Percentiles rank a stretch among this genome's conserved stretches.
Evolutionary conservation across 306 rosid species (phyloP).

Genomic region (Cucumis melo): DNA sequence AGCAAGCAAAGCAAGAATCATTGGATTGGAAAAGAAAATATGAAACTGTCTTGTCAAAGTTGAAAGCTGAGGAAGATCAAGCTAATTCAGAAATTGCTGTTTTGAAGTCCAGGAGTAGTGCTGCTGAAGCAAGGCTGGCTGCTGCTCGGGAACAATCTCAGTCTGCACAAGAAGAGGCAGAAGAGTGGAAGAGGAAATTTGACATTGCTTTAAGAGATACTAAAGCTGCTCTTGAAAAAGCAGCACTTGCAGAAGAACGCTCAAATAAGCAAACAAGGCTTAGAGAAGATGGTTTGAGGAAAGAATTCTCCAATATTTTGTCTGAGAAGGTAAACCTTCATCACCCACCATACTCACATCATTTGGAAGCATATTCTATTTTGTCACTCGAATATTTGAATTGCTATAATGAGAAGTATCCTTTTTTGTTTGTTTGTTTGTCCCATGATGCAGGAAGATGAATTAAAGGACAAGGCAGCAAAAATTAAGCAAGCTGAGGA

Average conservation of each 20-base stretch:
- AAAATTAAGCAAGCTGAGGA: constrained; percentile 66
- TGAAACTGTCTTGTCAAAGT: constrained; percentile 50
- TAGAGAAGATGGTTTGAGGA: constrained; percentile 90
- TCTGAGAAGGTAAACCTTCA: constrained; percentile 51
- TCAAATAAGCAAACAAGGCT: constrained; percentile 54
- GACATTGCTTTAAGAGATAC: constrained; percentile 76
- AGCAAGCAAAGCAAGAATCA: constrained; percentile 66
- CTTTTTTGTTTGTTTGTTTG: no score
- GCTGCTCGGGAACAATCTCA: constrained; percentile 85
- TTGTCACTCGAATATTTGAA: not conserved
- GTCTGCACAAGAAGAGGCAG: constrained; percentile 95
- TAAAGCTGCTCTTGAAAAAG: constrained; percentile 79
- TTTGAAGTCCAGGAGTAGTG: constrained; percentile 69
- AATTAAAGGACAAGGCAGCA: constrained; percentile 53
- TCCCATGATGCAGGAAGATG: constrained; percentile 52
- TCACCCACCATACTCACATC: constrained; percentile 3
- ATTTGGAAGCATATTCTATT: not conserved
- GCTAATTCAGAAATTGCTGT: constrained; percentile 66
- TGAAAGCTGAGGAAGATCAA: constrained; percentile 78
- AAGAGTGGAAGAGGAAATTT: constrained; percentile 89
- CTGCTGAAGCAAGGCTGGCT: constrained; percentile 87
- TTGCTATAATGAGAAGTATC: not conserved
- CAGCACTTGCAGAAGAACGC: constrained; percentile 75
- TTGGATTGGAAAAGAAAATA: constrained; percentile 75
- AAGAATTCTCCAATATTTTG: constrained; percentile 58